Evolutionary conservation across 1,139 yeast species (phyloP).

Genomic region (Blastobotrys indianensis): DNA sequence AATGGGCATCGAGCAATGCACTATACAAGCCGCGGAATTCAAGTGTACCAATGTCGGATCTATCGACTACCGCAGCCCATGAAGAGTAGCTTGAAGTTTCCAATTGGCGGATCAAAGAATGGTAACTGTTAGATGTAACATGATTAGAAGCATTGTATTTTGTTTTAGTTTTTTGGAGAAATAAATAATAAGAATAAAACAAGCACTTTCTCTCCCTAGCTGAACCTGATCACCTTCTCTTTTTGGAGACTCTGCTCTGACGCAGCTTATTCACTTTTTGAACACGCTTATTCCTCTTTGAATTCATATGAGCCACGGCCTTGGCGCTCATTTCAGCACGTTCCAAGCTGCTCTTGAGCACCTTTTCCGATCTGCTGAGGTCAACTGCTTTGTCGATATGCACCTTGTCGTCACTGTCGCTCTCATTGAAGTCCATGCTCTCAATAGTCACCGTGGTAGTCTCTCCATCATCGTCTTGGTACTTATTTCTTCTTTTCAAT

Average conservation of each 20-base stretch:
- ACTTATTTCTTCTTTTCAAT: constrained; percentile 56
- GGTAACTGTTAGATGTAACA: too few species aligned
- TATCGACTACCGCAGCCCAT: too few species aligned
- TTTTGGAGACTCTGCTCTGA: too few species aligned
- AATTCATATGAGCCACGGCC: constrained; percentile 10
- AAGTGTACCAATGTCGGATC: too few species aligned
- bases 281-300: constrained; percentile 1
- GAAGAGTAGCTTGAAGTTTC: too few species aligned
- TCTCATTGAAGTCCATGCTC: constrained; percentile 20
- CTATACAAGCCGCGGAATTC: constrained; percentile 2
- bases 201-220: too few species aligned
- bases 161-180: too few species aligned
- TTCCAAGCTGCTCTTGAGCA: constrained; percentile 32
- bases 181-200: too few species aligned
- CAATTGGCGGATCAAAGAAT: too few species aligned
- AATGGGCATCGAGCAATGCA: constrained; percentile 36
- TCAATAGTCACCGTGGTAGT: constrained; percentile 29
- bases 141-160: too few species aligned
- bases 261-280: constrained; percentile 1
- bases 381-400: constrained; percentile 28
- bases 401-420: constrained; percentile 8
- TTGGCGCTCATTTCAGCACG: constrained; percentile 32
- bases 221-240: too few species aligned
- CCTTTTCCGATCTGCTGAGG: constrained; percentile 29
- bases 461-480: constrained; percentile 25